phyloP scores from a whole-genome alignment of 169 alveolate genomes.

The Cryptosporidium ubiquitum region DNA sequence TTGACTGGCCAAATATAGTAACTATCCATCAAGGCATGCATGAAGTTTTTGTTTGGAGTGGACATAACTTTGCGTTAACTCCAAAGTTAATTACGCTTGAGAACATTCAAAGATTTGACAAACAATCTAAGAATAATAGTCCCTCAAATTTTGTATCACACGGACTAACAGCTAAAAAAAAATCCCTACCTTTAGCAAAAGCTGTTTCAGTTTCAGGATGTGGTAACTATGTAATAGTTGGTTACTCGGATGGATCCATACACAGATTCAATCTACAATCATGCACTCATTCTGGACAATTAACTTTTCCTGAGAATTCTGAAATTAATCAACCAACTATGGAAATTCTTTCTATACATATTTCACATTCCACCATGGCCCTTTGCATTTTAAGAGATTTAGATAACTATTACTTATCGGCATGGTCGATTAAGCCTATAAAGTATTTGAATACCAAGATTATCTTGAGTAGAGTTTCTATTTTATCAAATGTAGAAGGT shows the following conservation, averaged over 20 bases:
- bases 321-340: conserved; percentile 9
- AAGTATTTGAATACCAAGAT: conserved; percentile 14
- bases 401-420: conserved; percentile 34
- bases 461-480: conserved; percentile 6
- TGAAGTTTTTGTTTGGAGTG: conserved; percentile 84
- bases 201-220: conserved; percentile 90
- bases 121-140: conserved; percentile 18
- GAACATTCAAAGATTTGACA: not conserved
- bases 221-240: conserved; percentile 94
- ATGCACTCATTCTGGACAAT: conserved; percentile 79
- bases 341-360: conserved; percentile 30
- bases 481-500: not conserved
- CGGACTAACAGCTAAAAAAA: conserved; percentile 38
- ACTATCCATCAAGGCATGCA: conserved; percentile 81
- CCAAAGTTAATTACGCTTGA: conserved; percentile 27
- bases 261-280: conserved; percentile 92
- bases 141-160: conserved; percentile 24
- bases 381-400: conserved; percentile 43
- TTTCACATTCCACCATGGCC: conserved; percentile 26
- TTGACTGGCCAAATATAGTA: conserved; percentile 83
- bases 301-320: not conserved
- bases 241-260: conserved; percentile 89
- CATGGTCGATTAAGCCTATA: conserved; percentile 57
- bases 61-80: conserved; percentile 73
- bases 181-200: conserved; percentile 79